Conservation (phyloP, 805 yeast species). For the Metschnikowia noctiluminum region DNA sequence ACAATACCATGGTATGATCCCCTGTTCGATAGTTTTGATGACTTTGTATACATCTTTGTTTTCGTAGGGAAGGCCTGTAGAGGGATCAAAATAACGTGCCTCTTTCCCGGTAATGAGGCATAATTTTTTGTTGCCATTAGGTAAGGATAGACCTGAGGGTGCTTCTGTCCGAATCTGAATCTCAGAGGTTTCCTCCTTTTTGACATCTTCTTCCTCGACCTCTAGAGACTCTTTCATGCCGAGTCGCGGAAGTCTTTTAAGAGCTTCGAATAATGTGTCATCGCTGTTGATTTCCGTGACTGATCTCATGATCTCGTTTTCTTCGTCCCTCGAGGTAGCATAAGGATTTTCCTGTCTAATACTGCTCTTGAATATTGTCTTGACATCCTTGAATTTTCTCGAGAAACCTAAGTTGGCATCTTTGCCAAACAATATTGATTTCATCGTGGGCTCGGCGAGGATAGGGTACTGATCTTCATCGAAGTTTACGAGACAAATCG, state of each 20-base stretch:
- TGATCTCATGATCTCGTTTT: slow-evolving; percentile 32
- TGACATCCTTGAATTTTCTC: slow-evolving; percentile 52
- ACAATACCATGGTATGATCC: slow-evolving; percentile 51
- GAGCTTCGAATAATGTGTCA: slow-evolving; percentile 38
- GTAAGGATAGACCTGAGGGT: slow-evolving; percentile 69
- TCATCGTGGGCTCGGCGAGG: slow-evolving; percentile 27
- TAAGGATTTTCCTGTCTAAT: slow-evolving; percentile 42
- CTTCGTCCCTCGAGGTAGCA: slow-evolving; percentile 24
- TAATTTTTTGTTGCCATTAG: slow-evolving; percentile 62
- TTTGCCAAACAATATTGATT: slow-evolving; percentile 53
- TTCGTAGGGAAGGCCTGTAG: slow-evolving; percentile 80
- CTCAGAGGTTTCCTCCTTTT: slow-evolving; percentile 40
- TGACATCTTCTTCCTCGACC: slow-evolving; percentile 35
- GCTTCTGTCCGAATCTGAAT: slow-evolving; percentile 59
- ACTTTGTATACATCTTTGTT: slow-evolving; percentile 77
- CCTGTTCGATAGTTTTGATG: slow-evolving; percentile 47
- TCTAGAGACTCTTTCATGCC: slow-evolving; percentile 53
- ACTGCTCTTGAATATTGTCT: slow-evolving; percentile 36
- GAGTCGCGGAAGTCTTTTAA: slow-evolving; percentile 54
- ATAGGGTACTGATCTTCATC: slow-evolving; percentile 26
- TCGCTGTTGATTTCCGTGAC: slow-evolving; percentile 35
- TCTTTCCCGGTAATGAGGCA: slow-evolving; percentile 77
- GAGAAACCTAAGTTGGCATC: slow-evolving; percentile 52
- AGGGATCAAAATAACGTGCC: slow-evolving; percentile 85
- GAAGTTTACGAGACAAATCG: slow-evolving; percentile 52